Evolutionary conservation across 768 basidiomycete species (phyloP).

Genomic region (Mycena polygramma): DNA sequence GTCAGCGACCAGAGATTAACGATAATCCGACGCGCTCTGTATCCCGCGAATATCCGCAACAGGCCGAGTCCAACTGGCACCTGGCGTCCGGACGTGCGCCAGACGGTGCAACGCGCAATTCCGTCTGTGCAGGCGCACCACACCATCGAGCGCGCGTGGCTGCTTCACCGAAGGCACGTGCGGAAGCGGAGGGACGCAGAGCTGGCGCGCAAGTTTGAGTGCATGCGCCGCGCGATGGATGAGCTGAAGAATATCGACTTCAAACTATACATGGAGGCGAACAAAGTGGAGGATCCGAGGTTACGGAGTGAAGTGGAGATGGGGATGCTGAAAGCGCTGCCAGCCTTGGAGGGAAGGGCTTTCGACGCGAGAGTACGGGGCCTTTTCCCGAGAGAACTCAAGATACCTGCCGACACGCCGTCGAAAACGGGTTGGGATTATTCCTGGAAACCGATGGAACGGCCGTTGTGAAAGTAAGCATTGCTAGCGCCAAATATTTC

Average conservation of each 20-base stretch:
- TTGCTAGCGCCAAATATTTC: background rate
- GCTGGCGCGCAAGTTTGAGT: constrained; percentile 80
- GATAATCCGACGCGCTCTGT: constrained; percentile 81
- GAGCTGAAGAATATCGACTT: constrained; percentile 74
- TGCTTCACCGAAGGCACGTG: constrained; percentile 81
- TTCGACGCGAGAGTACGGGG: constrained; percentile 84
- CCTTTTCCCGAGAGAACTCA: constrained; percentile 89
- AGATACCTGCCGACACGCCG: constrained; percentile 89
- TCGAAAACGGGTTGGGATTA: constrained; percentile 87
- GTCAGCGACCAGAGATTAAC: constrained; percentile 74
- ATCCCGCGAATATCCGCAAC: constrained; percentile 81
- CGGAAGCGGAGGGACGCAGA: constrained; percentile 79
- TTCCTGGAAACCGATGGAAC: constrained; percentile 80
- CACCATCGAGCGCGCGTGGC: constrained; percentile 93
- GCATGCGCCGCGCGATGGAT: constrained; percentile 90
- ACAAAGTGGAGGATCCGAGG: constrained; percentile 81
- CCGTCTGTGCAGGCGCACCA: constrained; percentile 91
- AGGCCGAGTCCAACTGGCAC: constrained; percentile 82
- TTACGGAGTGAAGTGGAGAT: constrained; percentile 68
- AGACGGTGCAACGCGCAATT: constrained; percentile 84
- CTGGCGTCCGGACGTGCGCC: constrained; percentile 86
- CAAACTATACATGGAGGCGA: constrained; percentile 76
- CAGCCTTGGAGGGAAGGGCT: constrained; percentile 74
- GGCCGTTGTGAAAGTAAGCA: constrained; percentile 55
- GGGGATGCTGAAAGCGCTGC: constrained; percentile 71